A percentile compares a stretch with the other conserved stretches of the same genome.
Evolutionary conservation across 495 filamentous ascomycete genomes (phyloP).

Genomic region (Daldinia loculata): DNA sequence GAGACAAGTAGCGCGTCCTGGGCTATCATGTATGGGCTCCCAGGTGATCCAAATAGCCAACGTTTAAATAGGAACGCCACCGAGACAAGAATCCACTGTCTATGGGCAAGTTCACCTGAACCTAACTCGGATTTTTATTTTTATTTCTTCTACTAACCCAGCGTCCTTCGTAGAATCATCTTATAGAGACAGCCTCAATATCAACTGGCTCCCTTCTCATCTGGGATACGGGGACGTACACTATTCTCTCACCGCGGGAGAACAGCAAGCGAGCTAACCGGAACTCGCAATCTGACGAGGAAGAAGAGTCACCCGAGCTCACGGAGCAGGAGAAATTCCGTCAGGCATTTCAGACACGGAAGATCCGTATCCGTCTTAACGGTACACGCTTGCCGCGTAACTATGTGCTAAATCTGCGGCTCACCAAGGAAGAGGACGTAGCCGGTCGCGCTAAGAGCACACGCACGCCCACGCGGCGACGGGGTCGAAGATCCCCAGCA

Average conservation of each 20-base stretch:
- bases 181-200: conserved; percentile 68
- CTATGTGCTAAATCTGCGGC: conserved; percentile 68
- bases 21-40: conserved; percentile 73
- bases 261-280: conserved; percentile 39
- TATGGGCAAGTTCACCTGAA: conserved; percentile 63
- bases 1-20: conserved; percentile 69
- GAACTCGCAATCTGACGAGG: conserved; percentile 52
- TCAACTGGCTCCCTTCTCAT: conserved; percentile 71
- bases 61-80: conserved; percentile 68
- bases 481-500: conserved; percentile 21
- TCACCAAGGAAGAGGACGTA: conserved; percentile 58
- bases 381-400: conserved; percentile 64
- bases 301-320: conserved; percentile 49
- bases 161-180: conserved; percentile 62
- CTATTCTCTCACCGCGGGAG: conserved; percentile 56
- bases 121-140: not conserved
- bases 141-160: not conserved
- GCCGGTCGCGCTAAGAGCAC: conserved; percentile 43
- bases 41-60: conserved; percentile 68
- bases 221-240: conserved; percentile 76
- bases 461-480: conserved; percentile 24
- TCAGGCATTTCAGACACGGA: conserved; percentile 64
- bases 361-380: conserved; percentile 68
- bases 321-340: conserved; percentile 64
- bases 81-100: conserved; percentile 71